Evolutionary conservation across 139 green algal genomes (phyloP).

Genomic region (Klebsormidium nitens): DNA sequence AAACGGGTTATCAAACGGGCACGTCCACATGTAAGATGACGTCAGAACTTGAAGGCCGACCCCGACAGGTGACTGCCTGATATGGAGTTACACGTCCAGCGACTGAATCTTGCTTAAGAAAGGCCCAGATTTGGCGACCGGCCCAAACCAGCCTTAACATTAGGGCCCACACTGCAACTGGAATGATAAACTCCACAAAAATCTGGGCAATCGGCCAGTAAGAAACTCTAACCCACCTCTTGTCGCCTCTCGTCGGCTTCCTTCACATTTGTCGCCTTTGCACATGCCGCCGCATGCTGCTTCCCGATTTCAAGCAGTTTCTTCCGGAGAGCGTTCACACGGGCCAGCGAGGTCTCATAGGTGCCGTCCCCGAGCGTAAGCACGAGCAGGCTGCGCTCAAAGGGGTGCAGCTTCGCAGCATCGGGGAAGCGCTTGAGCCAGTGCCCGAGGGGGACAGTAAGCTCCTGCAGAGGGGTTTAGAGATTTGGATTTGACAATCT

Average conservation of each 20-base stretch:
- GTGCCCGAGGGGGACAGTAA: constrained; percentile 42
- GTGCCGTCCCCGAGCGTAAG: constrained; percentile 67
- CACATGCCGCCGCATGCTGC: constrained; percentile 52
- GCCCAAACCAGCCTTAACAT: too few species aligned
- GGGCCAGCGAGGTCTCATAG: constrained; percentile 55
- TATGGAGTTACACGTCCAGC: too few species aligned
- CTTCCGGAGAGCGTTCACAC: constrained; percentile 57
- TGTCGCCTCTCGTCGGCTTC: constrained; percentile 9
- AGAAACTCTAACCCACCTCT: too few species aligned
- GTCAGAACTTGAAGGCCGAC: too few species aligned
- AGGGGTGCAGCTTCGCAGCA: constrained; percentile 67
- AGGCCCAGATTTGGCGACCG: too few species aligned
- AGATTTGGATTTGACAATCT: not conserved
- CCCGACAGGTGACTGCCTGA: too few species aligned
- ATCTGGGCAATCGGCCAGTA: not conserved
- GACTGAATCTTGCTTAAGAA: too few species aligned
- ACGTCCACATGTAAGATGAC: too few species aligned
- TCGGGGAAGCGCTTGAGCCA: constrained; percentile 70
- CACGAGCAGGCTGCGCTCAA: constrained; percentile 82
- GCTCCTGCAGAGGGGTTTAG: not conserved
- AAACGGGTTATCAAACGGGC: too few species aligned
- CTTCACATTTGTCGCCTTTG: constrained; percentile 32
- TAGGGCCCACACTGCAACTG: too few species aligned
- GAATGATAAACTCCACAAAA: not conserved
- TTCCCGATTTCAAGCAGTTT: constrained; percentile 67